Conservation (phyloP, 2,329 filamentous ascomycete genomes). For the Fusarium nurragi region DNA sequence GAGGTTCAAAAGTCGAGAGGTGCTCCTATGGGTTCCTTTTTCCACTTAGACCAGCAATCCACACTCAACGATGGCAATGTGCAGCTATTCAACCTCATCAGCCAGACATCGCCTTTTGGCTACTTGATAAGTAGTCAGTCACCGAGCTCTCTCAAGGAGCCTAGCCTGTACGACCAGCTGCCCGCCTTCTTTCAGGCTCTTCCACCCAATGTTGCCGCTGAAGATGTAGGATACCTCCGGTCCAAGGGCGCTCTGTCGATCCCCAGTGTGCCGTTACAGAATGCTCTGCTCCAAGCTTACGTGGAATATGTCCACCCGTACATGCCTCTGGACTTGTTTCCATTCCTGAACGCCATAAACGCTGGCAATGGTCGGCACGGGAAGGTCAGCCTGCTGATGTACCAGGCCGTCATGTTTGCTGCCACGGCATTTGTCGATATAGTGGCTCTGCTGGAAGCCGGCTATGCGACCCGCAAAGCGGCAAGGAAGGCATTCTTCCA, state of each 20-base stretch:
- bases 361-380: conserved; percentile 73
- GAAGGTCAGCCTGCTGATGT: conserved; percentile 84
- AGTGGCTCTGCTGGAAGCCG: conserved; percentile 76
- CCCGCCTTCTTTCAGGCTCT: conserved; percentile 81
- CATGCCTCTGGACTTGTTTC: conserved; percentile 82
- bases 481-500: conserved; percentile 90
- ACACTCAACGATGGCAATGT: no score
- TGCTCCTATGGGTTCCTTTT: no score
- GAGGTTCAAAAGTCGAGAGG: no score
- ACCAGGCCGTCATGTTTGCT: conserved; percentile 95
- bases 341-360: conserved; percentile 69
- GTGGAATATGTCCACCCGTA: conserved; percentile 92
- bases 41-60: no score
- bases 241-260: conserved; percentile 86
- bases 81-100: no score
- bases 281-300: conserved; percentile 84
- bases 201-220: conserved; percentile 77
- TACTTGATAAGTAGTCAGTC: no score
- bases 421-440: conserved; percentile 89
- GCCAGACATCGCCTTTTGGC: no score
- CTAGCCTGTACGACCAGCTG: conserved; percentile 56
- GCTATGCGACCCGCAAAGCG: conserved; percentile 79
- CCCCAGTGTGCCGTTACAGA: conserved; percentile 75
- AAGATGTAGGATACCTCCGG: conserved; percentile 85
- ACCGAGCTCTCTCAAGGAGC: conserved; percentile 56